These are phyloP conservation scores for Solanum bukasovii DNA, from an alignment of 257 asterid genomes.

Conservation along the genomic window DNA sequence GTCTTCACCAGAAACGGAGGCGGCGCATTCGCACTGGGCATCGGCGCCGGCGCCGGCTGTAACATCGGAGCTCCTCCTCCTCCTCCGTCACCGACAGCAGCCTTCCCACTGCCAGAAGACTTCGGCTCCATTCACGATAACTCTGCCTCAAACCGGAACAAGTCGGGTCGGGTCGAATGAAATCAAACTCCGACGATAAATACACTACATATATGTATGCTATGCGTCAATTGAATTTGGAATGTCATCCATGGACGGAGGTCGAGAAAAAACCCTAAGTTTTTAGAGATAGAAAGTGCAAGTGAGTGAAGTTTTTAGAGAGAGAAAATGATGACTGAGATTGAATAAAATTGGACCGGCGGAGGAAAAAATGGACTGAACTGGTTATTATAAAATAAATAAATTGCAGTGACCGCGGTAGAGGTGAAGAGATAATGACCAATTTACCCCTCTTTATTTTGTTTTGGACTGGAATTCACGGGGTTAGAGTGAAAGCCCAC, in stretches of 20 bases:
- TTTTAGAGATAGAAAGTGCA: background rate
- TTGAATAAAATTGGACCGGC: background rate
- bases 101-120: background rate
- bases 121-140: background rate
- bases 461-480: background rate
- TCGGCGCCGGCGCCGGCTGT: slow-evolving; percentile 6
- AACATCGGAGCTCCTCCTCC: background rate
- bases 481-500: background rate
- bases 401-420: background rate
- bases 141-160: background rate
- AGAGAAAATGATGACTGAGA: background rate
- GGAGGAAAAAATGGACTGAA: background rate
- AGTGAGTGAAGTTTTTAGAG: background rate
- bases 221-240: background rate
- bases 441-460: background rate
- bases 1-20: slow-evolving; percentile 18
- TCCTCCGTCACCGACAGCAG: background rate
- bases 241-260: background rate
- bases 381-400: background rate
- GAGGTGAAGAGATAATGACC: background rate
- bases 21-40: slow-evolving; percentile 7
- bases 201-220: background rate
- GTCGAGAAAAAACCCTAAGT: background rate
- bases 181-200: background rate
- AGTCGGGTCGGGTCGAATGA: background rate